phyloP scores from a whole-genome alignment of 495 filamentous ascomycete genomes.

The Amphirosellinia nigrospora region DNA sequence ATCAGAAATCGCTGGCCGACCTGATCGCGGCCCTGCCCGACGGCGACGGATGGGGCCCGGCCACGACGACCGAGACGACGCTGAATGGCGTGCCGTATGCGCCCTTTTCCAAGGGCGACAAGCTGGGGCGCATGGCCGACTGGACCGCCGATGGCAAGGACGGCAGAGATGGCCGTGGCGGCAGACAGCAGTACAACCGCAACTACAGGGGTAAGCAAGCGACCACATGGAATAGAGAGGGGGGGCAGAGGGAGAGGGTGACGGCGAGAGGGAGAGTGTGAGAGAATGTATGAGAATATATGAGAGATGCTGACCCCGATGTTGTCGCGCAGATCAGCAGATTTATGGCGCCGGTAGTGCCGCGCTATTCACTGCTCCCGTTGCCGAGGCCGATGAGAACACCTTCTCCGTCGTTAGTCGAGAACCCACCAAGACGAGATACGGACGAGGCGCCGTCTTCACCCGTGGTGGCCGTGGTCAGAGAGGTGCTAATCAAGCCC shows the following conservation, averaged over 20 bases:
- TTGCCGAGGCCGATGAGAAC: constrained; percentile 87
- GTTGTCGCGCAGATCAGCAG: constrained; percentile 75
- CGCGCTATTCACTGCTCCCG: constrained; percentile 84
- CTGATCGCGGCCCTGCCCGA: constrained; percentile 64
- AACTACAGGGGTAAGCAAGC: constrained; percentile 80
- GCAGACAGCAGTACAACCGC: constrained; percentile 85
- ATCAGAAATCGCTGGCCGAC: constrained; percentile 50
- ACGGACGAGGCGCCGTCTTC: constrained; percentile 90
- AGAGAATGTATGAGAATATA: too few relatives aligned
- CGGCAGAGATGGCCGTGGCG: constrained; percentile 71
- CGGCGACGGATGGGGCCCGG: constrained; percentile 84
- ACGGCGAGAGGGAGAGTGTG: too few relatives aligned
- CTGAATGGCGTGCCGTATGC: constrained; percentile 95
- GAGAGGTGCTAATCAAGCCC: constrained; percentile 70
- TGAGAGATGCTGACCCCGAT: constrained; percentile 27
- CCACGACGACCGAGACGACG: constrained; percentile 78
- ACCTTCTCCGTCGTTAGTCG: constrained; percentile 97
- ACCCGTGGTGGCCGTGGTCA: constrained; percentile 83
- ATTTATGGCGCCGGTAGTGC: constrained; percentile 91
- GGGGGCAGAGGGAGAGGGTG: too few relatives aligned
- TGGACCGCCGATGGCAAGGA: constrained; percentile 97
- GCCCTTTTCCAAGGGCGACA: constrained; percentile 97
- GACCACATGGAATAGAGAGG: too few relatives aligned
- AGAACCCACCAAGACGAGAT: constrained; percentile 81
- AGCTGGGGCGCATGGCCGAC: constrained; percentile 98